Percentiles rank a stretch among this genome's conserved stretches.
Conservation (phyloP, 495 filamentous ascomycete genomes). For the Tuber magnatum region DNA sequence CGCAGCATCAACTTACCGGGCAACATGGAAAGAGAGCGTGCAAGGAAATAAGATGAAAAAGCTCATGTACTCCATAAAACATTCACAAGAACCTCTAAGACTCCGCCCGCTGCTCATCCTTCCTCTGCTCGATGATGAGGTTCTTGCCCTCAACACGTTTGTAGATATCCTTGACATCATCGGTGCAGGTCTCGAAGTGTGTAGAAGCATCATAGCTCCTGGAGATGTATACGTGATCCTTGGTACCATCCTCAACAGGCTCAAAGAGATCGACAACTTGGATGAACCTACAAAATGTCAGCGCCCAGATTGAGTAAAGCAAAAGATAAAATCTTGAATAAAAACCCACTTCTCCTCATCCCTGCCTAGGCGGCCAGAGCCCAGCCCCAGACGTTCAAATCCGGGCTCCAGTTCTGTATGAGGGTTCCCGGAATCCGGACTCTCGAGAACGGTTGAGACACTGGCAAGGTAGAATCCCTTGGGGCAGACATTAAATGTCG, state of each 20-base stretch:
- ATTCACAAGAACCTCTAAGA: neutral
- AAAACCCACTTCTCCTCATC: constrained; percentile 86
- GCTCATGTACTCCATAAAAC: constrained; percentile 20
- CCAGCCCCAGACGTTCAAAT: constrained; percentile 77
- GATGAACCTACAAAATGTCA: constrained; percentile 35
- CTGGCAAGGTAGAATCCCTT: constrained; percentile 99
- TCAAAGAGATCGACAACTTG: constrained; percentile 61
- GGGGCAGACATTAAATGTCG: constrained; percentile 95
- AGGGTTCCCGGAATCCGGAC: constrained; percentile 67
- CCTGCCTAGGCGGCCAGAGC: constrained; percentile 82
- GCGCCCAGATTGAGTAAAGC: neutral
- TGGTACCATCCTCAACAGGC: constrained; percentile 74
- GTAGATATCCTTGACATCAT: constrained; percentile 94
- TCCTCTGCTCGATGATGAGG: constrained; percentile 51
- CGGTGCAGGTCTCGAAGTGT: constrained; percentile 94
- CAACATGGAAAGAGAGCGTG: constrained; percentile 14
- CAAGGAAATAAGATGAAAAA: constrained; percentile 9
- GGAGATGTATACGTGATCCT: constrained; percentile 92
- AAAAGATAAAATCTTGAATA: neutral
- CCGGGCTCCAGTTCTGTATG: constrained; percentile 90
- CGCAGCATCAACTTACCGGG: neutral
- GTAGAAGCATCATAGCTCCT: constrained; percentile 97
- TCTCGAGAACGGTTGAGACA: constrained; percentile 92
- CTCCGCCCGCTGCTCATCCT: constrained; percentile 31
- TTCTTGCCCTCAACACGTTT: constrained; percentile 78